Percentiles rank a stretch among this genome's conserved stretches.
phyloP scores from a whole-genome alignment of 306 rosid genomes.

The Inga oerstediana region DNA sequence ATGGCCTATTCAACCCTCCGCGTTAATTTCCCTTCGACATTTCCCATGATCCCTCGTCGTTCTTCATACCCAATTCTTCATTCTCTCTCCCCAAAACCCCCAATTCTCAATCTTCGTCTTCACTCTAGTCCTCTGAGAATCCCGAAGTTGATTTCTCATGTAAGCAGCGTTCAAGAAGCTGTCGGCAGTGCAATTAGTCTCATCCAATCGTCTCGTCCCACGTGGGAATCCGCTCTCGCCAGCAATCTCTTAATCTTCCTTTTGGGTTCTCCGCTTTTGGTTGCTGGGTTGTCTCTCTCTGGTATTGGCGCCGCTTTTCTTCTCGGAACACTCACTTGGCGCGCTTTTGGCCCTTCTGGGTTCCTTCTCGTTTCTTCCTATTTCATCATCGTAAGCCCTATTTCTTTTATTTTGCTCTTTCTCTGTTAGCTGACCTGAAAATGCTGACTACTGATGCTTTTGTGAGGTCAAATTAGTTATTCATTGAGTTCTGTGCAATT shows the following conservation, averaged over 20 bases:
- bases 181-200: conserved; percentile 44
- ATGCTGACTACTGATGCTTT: background rate
- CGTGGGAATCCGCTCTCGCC: conserved; percentile 76
- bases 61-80: background rate
- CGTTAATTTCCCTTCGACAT: conserved; percentile 29
- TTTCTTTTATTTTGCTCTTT: background rate
- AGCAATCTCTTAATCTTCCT: conserved; percentile 68
- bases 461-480: background rate
- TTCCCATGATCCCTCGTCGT: conserved; percentile 29
- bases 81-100: conserved; percentile 22
- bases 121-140: conserved; percentile 21
- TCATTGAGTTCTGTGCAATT: background rate
- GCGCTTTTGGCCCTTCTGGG: conserved; percentile 75
- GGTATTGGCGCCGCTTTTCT: conserved; percentile 90
- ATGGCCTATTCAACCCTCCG: conserved; percentile 21
- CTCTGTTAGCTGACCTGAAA: background rate
- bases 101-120: conserved; percentile 24
- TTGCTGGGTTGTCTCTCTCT: conserved; percentile 58
- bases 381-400: conserved; percentile 44
- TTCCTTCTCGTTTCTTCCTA: conserved; percentile 81
- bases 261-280: conserved; percentile 54
- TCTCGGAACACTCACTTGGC: conserved; percentile 98
- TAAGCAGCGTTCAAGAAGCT: conserved; percentile 41
- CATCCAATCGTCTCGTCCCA: conserved; percentile 77
- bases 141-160: conserved; percentile 27